Evolutionary conservation across 768 basidiomycete genomes (phyloP).

Genomic region (Pleurotus salmoneostramineus): DNA sequence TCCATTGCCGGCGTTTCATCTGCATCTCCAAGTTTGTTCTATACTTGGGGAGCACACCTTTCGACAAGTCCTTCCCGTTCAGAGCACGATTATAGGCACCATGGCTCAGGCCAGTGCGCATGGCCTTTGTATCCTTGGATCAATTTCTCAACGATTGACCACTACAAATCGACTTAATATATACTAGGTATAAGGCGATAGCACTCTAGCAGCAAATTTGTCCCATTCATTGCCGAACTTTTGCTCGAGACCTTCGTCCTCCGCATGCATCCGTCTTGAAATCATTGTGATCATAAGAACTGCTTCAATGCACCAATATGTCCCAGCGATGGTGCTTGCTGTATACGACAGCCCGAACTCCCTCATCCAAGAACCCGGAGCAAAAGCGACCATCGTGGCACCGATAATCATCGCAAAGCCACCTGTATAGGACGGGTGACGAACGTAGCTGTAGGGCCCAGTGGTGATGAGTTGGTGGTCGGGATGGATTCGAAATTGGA

Average conservation of each 20-base stretch:
- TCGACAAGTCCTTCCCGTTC: too few species aligned
- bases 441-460: slow-evolving; percentile 31
- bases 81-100: too few species aligned
- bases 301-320: background rate
- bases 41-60: too few species aligned
- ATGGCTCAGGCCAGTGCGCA: too few species aligned
- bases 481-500: slow-evolving; percentile 2
- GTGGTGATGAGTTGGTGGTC: slow-evolving; percentile 16
- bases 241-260: slow-evolving; percentile 30
- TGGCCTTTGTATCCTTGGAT: too few species aligned
- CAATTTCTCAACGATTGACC: too few species aligned
- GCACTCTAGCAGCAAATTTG: slow-evolving; percentile 30
- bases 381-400: background rate
- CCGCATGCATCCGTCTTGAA: slow-evolving; percentile 7
- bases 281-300: background rate
- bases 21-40: too few species aligned
- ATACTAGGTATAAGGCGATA: background rate
- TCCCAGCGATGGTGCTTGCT: background rate
- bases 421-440: slow-evolving; percentile 27
- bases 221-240: slow-evolving; percentile 34
- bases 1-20: too few species aligned
- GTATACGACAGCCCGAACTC: slow-evolving; percentile 5
- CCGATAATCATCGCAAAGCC: background rate
- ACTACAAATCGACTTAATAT: background rate
- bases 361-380: slow-evolving; percentile 8